phyloP scores from a whole-genome alignment of 2,329 filamentous ascomycete species.

The Monosporascus sp. region DNA sequence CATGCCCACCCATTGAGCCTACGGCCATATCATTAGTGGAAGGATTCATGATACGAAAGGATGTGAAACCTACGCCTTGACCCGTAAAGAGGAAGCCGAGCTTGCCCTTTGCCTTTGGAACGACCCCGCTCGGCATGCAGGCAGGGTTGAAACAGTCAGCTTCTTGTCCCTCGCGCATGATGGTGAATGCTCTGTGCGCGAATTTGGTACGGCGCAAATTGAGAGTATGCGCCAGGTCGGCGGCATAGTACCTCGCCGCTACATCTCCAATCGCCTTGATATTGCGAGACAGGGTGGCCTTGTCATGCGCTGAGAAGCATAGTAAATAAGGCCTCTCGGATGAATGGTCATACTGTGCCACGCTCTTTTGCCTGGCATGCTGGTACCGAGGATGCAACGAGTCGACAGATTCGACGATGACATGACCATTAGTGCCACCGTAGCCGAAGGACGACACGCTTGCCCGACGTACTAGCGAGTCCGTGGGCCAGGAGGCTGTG shows the following conservation, averaged over 20 bases:
- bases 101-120: neutral
- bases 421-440: slow-evolving; percentile 16
- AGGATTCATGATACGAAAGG: neutral
- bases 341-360: neutral
- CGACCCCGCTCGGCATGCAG: neutral
- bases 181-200: slow-evolving; percentile 1
- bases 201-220: slow-evolving; percentile 5
- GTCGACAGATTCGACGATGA: slow-evolving; percentile 14
- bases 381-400: slow-evolving; percentile 14
- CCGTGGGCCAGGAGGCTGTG: slow-evolving; percentile 13
- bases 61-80: slow-evolving; percentile 2
- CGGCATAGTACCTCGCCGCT: slow-evolving; percentile 9
- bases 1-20: slow-evolving; percentile 7
- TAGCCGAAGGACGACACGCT: slow-evolving; percentile 17
- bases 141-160: neutral
- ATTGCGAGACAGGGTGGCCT: slow-evolving; percentile 11
- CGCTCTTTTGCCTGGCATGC: slow-evolving; percentile 9
- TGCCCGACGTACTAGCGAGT: slow-evolving; percentile 6
- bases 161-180: neutral
- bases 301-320: slow-evolving; percentile 7
- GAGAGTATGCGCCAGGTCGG: slow-evolving; percentile 5
- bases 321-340: slow-evolving; percentile 6
- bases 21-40: neutral
- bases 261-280: slow-evolving; percentile 12
- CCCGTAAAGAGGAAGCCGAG: slow-evolving; percentile 5